Percentiles rank a stretch among this genome's conserved stretches.
phyloP scores from a whole-genome alignment of 1,284 basidiomycete species.

The Peniophora sp. region DNA sequence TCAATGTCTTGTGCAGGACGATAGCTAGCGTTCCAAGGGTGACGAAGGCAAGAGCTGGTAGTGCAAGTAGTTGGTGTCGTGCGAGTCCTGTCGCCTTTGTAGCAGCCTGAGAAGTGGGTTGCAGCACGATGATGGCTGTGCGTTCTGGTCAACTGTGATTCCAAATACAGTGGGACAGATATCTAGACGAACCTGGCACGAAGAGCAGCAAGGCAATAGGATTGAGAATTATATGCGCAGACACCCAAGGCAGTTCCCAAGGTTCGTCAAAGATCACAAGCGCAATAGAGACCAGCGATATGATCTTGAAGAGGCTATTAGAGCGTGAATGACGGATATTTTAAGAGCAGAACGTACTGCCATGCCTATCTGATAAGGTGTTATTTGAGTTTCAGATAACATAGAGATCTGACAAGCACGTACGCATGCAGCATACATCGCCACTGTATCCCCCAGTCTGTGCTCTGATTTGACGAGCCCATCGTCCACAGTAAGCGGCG shows the following conservation, averaged over 20 bases:
- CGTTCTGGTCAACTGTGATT: not conserved
- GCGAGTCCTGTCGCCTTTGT: conserved; percentile 58
- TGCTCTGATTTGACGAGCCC: conserved; percentile 28
- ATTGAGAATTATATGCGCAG: conserved; percentile 57
- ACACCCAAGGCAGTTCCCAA: conserved; percentile 46
- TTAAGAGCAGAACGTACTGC: not conserved
- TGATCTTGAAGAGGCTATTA: conserved; percentile 26
- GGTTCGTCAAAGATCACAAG: conserved; percentile 44
- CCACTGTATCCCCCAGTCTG: conserved; percentile 31
- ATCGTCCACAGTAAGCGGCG: conserved; percentile 23
- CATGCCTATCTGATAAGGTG: not conserved
- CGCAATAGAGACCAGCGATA: conserved; percentile 40
- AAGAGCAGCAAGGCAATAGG: conserved; percentile 45
- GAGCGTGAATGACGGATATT: not conserved
- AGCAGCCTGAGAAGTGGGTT: conserved; percentile 59
- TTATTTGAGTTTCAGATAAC: not conserved
- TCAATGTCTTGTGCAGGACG: conserved; percentile 42
- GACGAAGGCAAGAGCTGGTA: conserved; percentile 48
- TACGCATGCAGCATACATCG: conserved; percentile 31
- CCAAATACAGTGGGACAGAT: not conserved
- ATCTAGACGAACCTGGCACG: conserved; percentile 43
- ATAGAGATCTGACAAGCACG: not conserved
- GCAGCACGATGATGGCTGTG: conserved; percentile 65
- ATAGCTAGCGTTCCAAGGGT: conserved; percentile 47
- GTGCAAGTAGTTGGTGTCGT: conserved; percentile 55